Evolutionary conservation across 2,329 filamentous ascomycete species (phyloP), one percentile per base, ranked within the genome.

Genomic region (Rhynchosporium graminicola): DNA sequence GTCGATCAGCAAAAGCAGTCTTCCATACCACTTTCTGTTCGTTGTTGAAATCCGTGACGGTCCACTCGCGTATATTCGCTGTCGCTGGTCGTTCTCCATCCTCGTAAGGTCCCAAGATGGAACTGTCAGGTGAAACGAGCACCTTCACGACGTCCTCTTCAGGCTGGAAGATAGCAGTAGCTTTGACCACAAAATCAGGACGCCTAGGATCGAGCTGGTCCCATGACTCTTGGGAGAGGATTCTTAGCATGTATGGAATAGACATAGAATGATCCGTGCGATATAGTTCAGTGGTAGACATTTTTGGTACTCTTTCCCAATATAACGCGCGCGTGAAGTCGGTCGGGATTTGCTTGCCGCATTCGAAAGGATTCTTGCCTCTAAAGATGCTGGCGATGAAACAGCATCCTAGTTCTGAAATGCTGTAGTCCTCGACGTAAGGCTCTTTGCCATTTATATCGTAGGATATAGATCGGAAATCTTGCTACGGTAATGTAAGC

Each of bases 351-450:
- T 46, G 47, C 47, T 45, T 58, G 9, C 26, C 55, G 38, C 29
- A 45, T 15, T 48, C 26, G 26, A 36, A 57, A 7, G 70, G 70
- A 42, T 66, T 67, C 29, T 61, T 66, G 5, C 67, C 68, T 29
- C 15, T 31, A 42, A 72, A 72, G n/a, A 72, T 65, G 61, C 63
- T 69, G 6, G 54, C 46, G 3, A 69, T 63, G 47, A 70, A 69
- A 3, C 65, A 63, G 26, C 61, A 58, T 12, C 70, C 70, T 20
- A 72, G 42, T 43, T 72, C 70, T 12, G 63, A 50, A 10, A 42
- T 47, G 47, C 51, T 60, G 57, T 68, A 57, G 29, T 67, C 61
- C 2, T 33, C 63, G 50, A 71, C 65, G 26, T 60, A 71, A 5
- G 70, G 70, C 47, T 71, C 69, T 31, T 33, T 12, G 1, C 62